Evolutionary conservation across 352 stramenopile species (phyloP).

Genomic region (Blastocystis sp.): DNA sequence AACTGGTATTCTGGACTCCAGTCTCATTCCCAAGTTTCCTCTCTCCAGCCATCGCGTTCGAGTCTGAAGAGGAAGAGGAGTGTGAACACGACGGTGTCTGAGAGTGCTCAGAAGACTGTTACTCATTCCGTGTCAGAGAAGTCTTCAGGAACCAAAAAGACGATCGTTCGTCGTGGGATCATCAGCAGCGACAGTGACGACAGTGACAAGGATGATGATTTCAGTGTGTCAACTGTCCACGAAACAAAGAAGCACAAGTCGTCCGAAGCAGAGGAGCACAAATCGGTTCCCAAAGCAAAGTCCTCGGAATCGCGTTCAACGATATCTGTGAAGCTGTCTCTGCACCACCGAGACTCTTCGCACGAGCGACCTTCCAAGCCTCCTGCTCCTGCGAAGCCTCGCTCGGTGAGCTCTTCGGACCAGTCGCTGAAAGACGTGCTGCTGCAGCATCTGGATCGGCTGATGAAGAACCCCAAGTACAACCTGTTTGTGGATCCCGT

Average conservation of each 20-base stretch:
- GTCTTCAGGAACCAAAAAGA: neutral
- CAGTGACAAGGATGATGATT: neutral
- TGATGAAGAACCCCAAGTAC: neutral
- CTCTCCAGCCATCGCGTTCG: neutral
- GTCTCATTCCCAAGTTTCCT: neutral
- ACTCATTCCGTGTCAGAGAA: neutral
- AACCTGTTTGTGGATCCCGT: constrained; percentile 35
- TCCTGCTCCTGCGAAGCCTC: neutral
- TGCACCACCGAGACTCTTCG: neutral
- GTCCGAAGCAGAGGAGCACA: neutral
- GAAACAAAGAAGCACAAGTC: constrained; percentile 4
- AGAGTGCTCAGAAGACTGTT: neutral
- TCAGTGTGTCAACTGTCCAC: neutral
- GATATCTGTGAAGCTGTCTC: neutral
- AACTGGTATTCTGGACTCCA: constrained; percentile 17
- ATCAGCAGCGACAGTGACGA: neutral
- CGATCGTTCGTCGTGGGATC: neutral
- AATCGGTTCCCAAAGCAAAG: neutral
- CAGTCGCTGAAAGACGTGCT: neutral
- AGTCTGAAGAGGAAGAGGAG: neutral
- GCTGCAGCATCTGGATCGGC: neutral
- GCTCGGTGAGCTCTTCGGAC: neutral
- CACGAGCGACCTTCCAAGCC: neutral
- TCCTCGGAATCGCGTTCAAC: neutral
- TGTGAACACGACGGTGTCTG: neutral